Evolutionary conservation across 805 yeast species (phyloP), one percentile per base, ranked within the genome.

Genomic region (Ogataea nitratoaversa): DNA sequence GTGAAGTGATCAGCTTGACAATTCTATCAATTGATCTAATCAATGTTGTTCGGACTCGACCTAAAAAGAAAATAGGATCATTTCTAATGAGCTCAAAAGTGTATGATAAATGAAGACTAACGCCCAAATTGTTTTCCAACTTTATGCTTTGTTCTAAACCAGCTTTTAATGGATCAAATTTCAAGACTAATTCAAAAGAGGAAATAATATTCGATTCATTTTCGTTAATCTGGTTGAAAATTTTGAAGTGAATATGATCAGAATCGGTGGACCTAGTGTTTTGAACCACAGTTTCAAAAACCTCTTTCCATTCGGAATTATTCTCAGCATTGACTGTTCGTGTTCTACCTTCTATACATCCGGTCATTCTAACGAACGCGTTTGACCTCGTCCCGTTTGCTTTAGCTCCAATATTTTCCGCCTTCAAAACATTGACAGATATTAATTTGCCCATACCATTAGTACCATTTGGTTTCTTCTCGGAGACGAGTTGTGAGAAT

Each of bases 51-150:
- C 50, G 41, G 1, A 41, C 39, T n/a, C 48, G 30, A 13, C 55
- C 55, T 8, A 47, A 40, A 24, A 41, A 49, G 24, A 50, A 50
- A n/a, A 49, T 36, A 22, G 55, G 55, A 37, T 50, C 55, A 30
- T 50, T 43, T 9, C 38, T 16, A 11, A 47, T 19, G 2, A 46
- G 44, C 34, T 49, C 55, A 32, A 41, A 50, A 7, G 46, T 34
- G 28, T 50, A 50, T 1, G 35, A 25, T 9, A 50, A 11, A 22
- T 49, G 37, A 18, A 50, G 19, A 25, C 30, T 38, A 6, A 40
- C 22, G 6, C 43, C 42, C 12, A 14, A 29, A n/a, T 28, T 40
- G 5, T 37, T 40, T 3, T 32, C 27, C n/a, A 48, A 32, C 23
- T 19, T 39, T 13, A 44, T 28, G 8, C n/a, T 3, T 28, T 49